phyloP scores from a whole-genome alignment of 1,284 basidiomycete species.

The Phylloporus sp. region DNA sequence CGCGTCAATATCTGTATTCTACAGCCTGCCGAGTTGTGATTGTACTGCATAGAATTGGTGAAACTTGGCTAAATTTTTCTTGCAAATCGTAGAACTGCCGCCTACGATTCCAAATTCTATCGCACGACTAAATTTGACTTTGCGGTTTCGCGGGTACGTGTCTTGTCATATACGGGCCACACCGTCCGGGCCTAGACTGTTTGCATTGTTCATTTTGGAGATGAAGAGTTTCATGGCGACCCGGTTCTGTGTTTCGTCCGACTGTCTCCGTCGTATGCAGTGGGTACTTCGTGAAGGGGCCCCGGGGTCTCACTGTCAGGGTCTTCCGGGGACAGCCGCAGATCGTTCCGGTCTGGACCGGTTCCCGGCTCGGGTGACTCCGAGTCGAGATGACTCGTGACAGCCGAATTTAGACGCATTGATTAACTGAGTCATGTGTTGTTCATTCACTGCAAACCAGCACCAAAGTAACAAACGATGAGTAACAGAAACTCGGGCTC shows the following conservation, averaged over 20 bases:
- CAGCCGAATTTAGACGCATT: background rate
- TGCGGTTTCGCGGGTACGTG: background rate
- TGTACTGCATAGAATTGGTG: slow-evolving; percentile 26
- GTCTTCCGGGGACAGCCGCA: too few relatives aligned
- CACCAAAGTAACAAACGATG: slow-evolving; percentile 9
- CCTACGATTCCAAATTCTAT: background rate
- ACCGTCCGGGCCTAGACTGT: too few relatives aligned
- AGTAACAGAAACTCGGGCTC: slow-evolving; percentile 4
- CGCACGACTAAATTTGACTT: background rate
- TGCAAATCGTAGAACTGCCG: slow-evolving; percentile 13
- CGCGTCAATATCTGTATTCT: slow-evolving; percentile 26
- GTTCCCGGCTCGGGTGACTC: too few relatives aligned
- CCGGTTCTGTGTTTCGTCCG: background rate
- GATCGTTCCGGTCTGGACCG: background rate
- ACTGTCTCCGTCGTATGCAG: background rate
- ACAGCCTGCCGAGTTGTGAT: slow-evolving; percentile 8
- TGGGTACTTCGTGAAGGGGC: background rate
- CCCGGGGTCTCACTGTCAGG: too few relatives aligned
- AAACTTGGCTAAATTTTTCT: background rate
- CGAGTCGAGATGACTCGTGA: too few relatives aligned
- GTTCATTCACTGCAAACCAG: too few relatives aligned
- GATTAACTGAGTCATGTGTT: too few relatives aligned
- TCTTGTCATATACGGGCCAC: too few relatives aligned
- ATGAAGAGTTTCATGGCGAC: background rate
- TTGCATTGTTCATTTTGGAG: background rate